Percentiles rank a stretch among this genome's conserved stretches.
Conservation (phyloP, 305 asterid species). For the Solanum hybrid region DNA sequence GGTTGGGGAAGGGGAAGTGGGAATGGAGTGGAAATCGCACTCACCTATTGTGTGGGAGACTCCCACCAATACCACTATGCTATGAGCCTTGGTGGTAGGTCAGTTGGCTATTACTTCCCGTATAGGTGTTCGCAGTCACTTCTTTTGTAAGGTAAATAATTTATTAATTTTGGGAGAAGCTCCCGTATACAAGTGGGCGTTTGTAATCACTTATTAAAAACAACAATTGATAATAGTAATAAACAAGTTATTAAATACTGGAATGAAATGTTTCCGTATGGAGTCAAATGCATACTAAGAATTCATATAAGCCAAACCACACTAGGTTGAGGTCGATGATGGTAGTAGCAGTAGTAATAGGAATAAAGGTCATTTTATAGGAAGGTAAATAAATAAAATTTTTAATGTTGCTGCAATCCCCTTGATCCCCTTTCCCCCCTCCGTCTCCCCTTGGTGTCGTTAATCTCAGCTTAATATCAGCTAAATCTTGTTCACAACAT, state of each 20-base stretch:
- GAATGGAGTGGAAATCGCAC: neutral
- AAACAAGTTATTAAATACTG: neutral
- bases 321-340: neutral
- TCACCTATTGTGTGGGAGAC: neutral
- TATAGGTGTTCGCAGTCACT: neutral
- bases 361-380: neutral
- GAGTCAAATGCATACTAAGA: neutral
- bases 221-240: neutral
- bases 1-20: neutral
- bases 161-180: neutral
- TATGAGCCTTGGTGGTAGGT: conserved; percentile 42
- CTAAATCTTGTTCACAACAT: neutral
- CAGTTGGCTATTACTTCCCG: conserved; percentile 7
- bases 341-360: neutral
- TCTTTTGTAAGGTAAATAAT: neutral
- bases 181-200: neutral
- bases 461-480: neutral
- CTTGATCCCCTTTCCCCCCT: neutral
- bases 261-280: neutral
- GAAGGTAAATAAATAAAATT: too few species aligned
- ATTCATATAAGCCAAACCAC: neutral
- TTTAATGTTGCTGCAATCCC: neutral
- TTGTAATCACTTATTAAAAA: neutral
- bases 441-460: neutral
- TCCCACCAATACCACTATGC: neutral